Evolutionary conservation across 1,139 yeast species (phyloP).

Genomic region (Blastobotrys ciferrii): DNA sequence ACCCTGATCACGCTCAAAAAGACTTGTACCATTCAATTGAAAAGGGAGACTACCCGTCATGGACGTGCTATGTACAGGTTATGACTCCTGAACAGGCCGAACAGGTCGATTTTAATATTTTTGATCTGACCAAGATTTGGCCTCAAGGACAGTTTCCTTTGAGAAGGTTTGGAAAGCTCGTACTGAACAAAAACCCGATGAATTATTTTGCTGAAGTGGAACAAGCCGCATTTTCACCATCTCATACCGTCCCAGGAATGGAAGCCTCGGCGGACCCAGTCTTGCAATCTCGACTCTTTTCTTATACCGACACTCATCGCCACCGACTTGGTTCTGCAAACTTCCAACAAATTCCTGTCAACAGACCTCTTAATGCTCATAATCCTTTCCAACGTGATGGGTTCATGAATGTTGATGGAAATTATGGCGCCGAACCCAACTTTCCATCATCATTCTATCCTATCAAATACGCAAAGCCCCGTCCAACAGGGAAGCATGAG

Average conservation of each 20-base stretch:
- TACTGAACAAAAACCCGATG: slow-evolving; percentile 65
- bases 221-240: slow-evolving; percentile 77
- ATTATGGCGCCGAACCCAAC: slow-evolving; percentile 79
- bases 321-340: slow-evolving; percentile 60
- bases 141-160: slow-evolving; percentile 72
- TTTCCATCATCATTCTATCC: slow-evolving; percentile 46
- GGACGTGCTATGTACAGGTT: slow-evolving; percentile 64
- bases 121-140: slow-evolving; percentile 76
- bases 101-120: slow-evolving; percentile 47
- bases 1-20: slow-evolving; percentile 60
- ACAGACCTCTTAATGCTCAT: slow-evolving; percentile 43
- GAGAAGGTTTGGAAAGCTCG: slow-evolving; percentile 67
- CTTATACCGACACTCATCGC: slow-evolving; percentile 77
- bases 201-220: slow-evolving; percentile 78
- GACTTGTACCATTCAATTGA: slow-evolving; percentile 57
- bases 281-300: slow-evolving; percentile 75
- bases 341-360: slow-evolving; percentile 68
- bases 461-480: slow-evolving; percentile 41
- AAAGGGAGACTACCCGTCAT: slow-evolving; percentile 57
- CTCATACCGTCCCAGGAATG: slow-evolving; percentile 78
- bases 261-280: slow-evolving; percentile 84
- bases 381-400: slow-evolving; percentile 72
- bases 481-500: slow-evolving; percentile 51
- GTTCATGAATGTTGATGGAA: slow-evolving; percentile 65
- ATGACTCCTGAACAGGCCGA: slow-evolving; percentile 71